These are phyloP conservation scores for Teunomyces lycoperdinae DNA, from an alignment of 805 yeast genomes.

Conservation along the genomic window DNA sequence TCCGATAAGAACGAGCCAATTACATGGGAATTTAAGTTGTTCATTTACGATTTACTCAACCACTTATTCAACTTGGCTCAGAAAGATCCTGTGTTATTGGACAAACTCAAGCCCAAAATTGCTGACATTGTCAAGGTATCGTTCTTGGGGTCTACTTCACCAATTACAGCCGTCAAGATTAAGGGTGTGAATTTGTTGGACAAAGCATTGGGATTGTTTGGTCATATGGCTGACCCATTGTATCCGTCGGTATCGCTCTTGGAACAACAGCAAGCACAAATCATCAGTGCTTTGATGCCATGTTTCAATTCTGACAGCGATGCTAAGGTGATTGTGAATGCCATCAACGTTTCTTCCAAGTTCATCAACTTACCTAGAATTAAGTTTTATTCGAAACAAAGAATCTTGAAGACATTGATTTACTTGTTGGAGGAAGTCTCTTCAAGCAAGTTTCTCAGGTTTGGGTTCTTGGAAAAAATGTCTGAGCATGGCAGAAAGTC, in stretches of 20 bases:
- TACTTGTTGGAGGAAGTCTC: conserved; percentile 62
- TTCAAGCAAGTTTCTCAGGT: conserved; percentile 39
- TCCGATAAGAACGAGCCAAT: conserved; percentile 53
- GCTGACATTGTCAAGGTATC: conserved; percentile 74
- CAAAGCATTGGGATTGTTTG: conserved; percentile 57
- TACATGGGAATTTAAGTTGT: conserved; percentile 53
- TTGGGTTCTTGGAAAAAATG: conserved; percentile 54
- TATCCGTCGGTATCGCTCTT: conserved; percentile 68
- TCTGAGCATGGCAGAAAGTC: conserved; percentile 46
- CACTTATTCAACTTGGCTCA: conserved; percentile 40
- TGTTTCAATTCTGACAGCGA: conserved; percentile 75
- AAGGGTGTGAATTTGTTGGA: conserved; percentile 68
- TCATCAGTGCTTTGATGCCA: conserved; percentile 84
- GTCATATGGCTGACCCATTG: conserved; percentile 65
- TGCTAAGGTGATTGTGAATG: conserved; percentile 69
- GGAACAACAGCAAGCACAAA: conserved; percentile 94
- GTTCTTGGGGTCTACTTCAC: conserved; percentile 76
- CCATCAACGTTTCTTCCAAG: conserved; percentile 74
- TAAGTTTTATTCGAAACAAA: conserved; percentile 42
- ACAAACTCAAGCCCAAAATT: conserved; percentile 43
- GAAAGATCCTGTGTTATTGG: conserved; percentile 41
- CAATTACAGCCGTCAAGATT: conserved; percentile 56
- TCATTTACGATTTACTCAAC: conserved; percentile 46
- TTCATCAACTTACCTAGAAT: conserved; percentile 53
- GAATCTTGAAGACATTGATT: conserved; percentile 61